Evolutionary conservation across 164 flowering plant genomes (phyloP).

Genomic region (Kingdonia uniflora): DNA sequence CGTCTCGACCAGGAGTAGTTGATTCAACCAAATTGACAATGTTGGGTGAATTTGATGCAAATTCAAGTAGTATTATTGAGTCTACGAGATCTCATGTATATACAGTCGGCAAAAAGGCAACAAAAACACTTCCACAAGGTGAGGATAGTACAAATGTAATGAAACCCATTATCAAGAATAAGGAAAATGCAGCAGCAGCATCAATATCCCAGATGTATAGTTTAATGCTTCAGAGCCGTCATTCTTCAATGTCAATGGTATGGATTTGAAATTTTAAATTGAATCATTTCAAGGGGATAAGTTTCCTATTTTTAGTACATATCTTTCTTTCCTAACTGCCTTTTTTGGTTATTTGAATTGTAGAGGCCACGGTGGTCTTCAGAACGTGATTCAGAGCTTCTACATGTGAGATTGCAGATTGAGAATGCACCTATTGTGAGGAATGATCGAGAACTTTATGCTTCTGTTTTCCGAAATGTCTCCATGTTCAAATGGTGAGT

Average conservation of each 20-base stretch:
- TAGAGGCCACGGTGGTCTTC: constrained; percentile 32
- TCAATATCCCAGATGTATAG: constrained; percentile 14
- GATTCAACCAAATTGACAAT: constrained; percentile 6
- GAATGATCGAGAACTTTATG: constrained; percentile 23
- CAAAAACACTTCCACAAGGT: constrained; percentile 5
- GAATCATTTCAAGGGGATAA: too few species aligned
- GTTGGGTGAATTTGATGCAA: constrained; percentile 4
- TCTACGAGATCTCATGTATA: constrained; percentile 4
- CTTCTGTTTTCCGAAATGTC: constrained; percentile 26
- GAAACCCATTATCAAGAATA: too few species aligned
- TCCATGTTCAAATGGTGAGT: constrained; percentile 34
- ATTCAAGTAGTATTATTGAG: neutral
- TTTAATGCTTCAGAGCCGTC: constrained; percentile 8
- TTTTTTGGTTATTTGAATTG: constrained; percentile 8
- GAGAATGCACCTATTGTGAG: constrained; percentile 19
- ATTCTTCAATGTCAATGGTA: constrained; percentile 12
- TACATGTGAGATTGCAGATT: constrained; percentile 22
- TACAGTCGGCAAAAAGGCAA: constrained; percentile 4
- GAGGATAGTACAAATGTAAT: too few species aligned
- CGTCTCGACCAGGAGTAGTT: constrained; percentile 7
- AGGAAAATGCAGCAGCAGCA: neutral
- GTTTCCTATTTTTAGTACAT: neutral
- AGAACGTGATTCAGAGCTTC: constrained; percentile 24
- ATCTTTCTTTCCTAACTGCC: neutral
- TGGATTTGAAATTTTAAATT: neutral